Conservation (phyloP, 2,329 filamentous ascomycete species). For the Fusarium continuum region DNA sequence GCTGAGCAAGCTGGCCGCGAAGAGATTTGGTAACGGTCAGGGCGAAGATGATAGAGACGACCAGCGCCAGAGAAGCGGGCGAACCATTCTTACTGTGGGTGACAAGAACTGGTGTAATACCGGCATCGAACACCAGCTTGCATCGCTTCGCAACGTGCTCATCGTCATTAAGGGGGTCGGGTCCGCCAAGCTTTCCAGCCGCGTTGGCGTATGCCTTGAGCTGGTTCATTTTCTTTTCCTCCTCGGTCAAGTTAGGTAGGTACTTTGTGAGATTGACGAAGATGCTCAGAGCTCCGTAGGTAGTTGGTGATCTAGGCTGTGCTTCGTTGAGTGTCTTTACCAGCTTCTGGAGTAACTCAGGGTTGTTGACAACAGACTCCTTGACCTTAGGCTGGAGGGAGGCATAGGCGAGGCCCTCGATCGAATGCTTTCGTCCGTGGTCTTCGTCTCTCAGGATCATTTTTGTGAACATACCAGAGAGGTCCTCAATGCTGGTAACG, state of each 20-base stretch:
- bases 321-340: slow-evolving; percentile 69
- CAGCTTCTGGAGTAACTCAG: slow-evolving; percentile 73
- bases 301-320: slow-evolving; percentile 71
- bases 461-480: slow-evolving; percentile 70
- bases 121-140: slow-evolving; percentile 79
- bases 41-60: slow-evolving; percentile 79
- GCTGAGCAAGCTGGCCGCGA: slow-evolving; percentile 84
- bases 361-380: slow-evolving; percentile 77
- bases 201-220: slow-evolving; percentile 95
- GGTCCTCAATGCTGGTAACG: slow-evolving; percentile 70
- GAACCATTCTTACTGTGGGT: slow-evolving; percentile 79
- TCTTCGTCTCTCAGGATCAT: slow-evolving; percentile 71
- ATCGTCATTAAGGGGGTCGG: slow-evolving; percentile 78
- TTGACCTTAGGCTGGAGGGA: slow-evolving; percentile 88
- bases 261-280: slow-evolving; percentile 87
- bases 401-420: slow-evolving; percentile 92
- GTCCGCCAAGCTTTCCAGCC: slow-evolving; percentile 69
- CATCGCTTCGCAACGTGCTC: slow-evolving; percentile 80
- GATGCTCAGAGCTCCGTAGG: slow-evolving; percentile 88
- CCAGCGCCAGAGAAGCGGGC: slow-evolving; percentile 73
- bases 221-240: slow-evolving; percentile 90
- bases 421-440: slow-evolving; percentile 71
- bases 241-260: slow-evolving; percentile 79
- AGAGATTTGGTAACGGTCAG: slow-evolving; percentile 78
- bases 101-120: slow-evolving; percentile 79